Base-by-base conservation (phyloP, 306 rosid genomes). In the Comarum palustre region DNA sequence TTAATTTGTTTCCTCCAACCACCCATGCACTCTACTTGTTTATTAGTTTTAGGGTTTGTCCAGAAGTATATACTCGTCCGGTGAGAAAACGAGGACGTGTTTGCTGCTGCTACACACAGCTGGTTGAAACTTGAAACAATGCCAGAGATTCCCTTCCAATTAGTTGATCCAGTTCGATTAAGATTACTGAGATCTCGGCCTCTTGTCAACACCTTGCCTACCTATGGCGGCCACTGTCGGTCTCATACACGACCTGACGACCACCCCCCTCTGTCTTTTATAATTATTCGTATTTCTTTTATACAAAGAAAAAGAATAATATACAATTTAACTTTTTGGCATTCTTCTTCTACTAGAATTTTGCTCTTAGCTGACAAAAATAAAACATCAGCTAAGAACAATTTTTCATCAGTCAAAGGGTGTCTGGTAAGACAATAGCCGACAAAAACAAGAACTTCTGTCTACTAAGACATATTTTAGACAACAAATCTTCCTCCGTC, bases 181-280 rank as follows among this genome's bases (percentile, higher is more conserved):
- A 19, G 19, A 27, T 52, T 50, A 46, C 82, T 51, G 58, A 54
- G 75, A 68, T 73, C 65, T 77, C 43, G 68, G 81, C 17, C 55
- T 34, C 10, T 54, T 41, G 78, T 68, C 74, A 38, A 15, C 19
- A 17, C 32, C 71, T 69, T 69, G 65, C 75, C 75, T 36, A 39
- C 27, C 70, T 29, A 29, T 55, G 70, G 72, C 69, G 51, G 70
- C 66, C 74, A 13, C 57, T 77, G 79, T 81, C 59, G 79, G 55
- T 52, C 46, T 61, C 69, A 59, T 0, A 41, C 73, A 42, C 70
- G 69, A 60, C 68, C 69, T 54, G n/a, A 42, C 70, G 69, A 60
- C 68, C 69, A 65, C 25, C n/a, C 31, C 24, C 6, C n/a, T 0
- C n/a, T 4, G 27, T 54, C 17, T 14, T 67, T 13, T 58, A 50